phyloP scores from a whole-genome alignment of 345 rosid species.

The Hibiscus trionum region DNA sequence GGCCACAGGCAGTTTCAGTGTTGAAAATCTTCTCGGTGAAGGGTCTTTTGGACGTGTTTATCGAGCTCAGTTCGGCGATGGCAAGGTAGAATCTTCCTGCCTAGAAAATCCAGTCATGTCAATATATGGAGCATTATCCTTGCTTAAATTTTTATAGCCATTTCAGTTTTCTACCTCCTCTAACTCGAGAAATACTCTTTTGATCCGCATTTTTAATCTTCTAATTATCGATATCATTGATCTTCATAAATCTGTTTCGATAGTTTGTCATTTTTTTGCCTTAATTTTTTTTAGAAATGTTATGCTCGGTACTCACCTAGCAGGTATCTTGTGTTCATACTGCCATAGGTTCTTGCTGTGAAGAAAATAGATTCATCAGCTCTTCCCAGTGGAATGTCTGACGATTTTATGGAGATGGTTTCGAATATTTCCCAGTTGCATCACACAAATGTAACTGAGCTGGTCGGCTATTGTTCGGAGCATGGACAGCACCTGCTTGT shows the following conservation, averaged over 20 bases:
- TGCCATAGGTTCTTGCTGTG: conserved; percentile 66
- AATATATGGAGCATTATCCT: no score
- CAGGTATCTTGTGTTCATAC: conserved; percentile 8
- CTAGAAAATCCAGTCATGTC: neutral
- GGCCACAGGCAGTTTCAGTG: conserved; percentile 85
- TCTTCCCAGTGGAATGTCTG: conserved; percentile 55
- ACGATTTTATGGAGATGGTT: conserved; percentile 72
- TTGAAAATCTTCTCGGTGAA: conserved; percentile 84
- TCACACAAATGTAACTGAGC: conserved; percentile 83
- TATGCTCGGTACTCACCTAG: neutral
- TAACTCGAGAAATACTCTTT: no score
- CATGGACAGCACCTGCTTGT: conserved; percentile 87
- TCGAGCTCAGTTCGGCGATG: conserved; percentile 84
- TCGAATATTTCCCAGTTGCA: conserved; percentile 73
- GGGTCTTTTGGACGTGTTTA: conserved; percentile 96
- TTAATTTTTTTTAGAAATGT: neutral
- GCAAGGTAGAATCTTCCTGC: conserved; percentile 45
- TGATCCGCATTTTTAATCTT: no score
- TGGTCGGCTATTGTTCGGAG: conserved; percentile 94
- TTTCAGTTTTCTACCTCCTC: no score
- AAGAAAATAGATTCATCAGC: conserved; percentile 44
- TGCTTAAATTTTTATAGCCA: no score
- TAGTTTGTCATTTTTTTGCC: neutral
- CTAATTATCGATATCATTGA: no score
- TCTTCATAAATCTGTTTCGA: no score